A percentile compares a stretch with the other conserved stretches of the same genome.
Conservation (phyloP, 2,329 filamentous ascomycete genomes). For the Claviceps cyperi region DNA sequence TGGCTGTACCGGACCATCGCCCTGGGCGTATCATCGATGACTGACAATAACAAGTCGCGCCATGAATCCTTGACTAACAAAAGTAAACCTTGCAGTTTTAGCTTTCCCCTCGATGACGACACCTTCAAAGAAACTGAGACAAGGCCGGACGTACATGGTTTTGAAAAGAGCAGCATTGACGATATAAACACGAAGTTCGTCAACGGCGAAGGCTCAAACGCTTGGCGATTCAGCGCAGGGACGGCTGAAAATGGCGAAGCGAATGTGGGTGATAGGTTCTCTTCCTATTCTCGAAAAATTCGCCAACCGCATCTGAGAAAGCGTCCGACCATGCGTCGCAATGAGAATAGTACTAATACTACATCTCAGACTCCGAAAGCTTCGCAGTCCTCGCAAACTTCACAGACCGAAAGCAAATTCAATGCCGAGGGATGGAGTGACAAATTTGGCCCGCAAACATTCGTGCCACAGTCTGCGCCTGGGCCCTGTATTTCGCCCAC, state of each 20-base stretch:
- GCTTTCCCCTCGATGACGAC: conserved; percentile 30
- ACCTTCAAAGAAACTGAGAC: conserved; percentile 18
- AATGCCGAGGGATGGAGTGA: conserved; percentile 39
- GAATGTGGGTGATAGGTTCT: conserved; percentile 21
- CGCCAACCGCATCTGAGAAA: conserved; percentile 25
- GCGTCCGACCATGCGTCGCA: conserved; percentile 11
- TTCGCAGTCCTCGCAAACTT: conserved; percentile 8
- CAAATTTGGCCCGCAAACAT: conserved; percentile 39
- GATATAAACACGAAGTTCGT: conserved; percentile 49
- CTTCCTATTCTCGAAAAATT: conserved; percentile 23
- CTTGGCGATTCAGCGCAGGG: conserved; percentile 40
- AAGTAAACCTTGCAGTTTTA: conserved; percentile 31
- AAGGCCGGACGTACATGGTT: conserved; percentile 16
- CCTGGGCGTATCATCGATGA: neutral
- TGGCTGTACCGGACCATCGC: neutral
- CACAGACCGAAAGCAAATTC: conserved; percentile 23
- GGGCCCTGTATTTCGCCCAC: conserved; percentile 29
- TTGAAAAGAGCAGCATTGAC: conserved; percentile 38
- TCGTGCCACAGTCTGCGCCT: conserved; percentile 30
- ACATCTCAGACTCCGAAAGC: conserved; percentile 11
- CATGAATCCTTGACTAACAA: conserved; percentile 18
- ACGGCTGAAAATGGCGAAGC: conserved; percentile 16
- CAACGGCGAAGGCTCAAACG: conserved; percentile 28
- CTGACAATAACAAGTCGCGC: neutral
- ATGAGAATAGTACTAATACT: conserved; percentile 12